These are phyloP conservation scores for Alternaria sp. DNA, from an alignment of 2,329 filamentous ascomycete species.

Conservation along the genomic window DNA sequence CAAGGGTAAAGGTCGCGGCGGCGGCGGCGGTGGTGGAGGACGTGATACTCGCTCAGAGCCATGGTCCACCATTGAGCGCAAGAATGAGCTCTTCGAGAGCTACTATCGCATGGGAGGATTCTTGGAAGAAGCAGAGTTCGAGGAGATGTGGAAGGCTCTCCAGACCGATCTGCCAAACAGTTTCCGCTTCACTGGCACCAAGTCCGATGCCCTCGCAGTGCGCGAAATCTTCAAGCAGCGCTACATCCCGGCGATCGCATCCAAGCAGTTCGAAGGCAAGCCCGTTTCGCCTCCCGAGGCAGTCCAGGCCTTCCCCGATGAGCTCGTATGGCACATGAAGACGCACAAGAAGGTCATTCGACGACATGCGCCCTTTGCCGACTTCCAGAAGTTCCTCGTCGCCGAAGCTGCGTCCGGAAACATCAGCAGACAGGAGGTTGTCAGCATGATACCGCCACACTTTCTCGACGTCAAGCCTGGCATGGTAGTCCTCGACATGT, in stretches of 20 bases:
- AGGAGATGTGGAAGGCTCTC: constrained; percentile 83
- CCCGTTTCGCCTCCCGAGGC: constrained; percentile 80
- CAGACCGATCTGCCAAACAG: constrained; percentile 91
- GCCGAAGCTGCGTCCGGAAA: constrained; percentile 97
- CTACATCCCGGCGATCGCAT: constrained; percentile 89
- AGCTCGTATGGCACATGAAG: constrained; percentile 96
- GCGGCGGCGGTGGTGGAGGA: constrained; percentile 37
- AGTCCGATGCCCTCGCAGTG: constrained; percentile 91
- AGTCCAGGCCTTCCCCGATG: constrained; percentile 91
- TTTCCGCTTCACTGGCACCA: constrained; percentile 95
- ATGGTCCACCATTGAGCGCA: constrained; percentile 68
- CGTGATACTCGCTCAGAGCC: constrained; percentile 41
- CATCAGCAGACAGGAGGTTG: constrained; percentile 95
- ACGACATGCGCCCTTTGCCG: constrained; percentile 90
- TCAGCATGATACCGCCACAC: constrained; percentile 98
- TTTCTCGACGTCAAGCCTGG: constrained; percentile 89
- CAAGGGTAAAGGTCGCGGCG: constrained; percentile 36
- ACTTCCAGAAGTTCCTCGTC: constrained; percentile 97
- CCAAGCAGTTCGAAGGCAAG: constrained; percentile 82
- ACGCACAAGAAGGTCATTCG: constrained; percentile 95
- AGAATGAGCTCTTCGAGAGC: constrained; percentile 82
- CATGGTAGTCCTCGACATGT: constrained; percentile 94
- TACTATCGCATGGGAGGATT: constrained; percentile 79
- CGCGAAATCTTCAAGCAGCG: constrained; percentile 85
- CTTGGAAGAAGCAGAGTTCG: constrained; percentile 77